Conservation (phyloP, 768 basidiomycete species). For the Boletus sensibilis region DNA sequence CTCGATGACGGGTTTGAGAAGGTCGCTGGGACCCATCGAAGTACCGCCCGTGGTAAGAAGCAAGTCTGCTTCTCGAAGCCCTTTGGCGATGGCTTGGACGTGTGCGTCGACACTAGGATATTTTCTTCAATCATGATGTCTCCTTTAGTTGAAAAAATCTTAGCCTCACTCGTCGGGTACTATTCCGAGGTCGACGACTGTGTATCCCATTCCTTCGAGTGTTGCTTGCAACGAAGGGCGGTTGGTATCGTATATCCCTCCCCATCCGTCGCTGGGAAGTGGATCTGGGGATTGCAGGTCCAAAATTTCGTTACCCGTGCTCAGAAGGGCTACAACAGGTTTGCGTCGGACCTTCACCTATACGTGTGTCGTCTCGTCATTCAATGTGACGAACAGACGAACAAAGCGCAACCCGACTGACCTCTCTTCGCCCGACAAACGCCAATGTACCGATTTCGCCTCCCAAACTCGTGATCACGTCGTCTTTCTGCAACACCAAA, state of each 20-base stretch:
- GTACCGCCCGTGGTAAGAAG: conserved; percentile 87
- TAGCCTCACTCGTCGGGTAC: conserved; percentile 63
- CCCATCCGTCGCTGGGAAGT: conserved; percentile 48
- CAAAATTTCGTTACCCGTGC: conserved; percentile 82
- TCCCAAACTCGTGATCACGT: conserved; percentile 60
- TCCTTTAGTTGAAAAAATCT: background rate
- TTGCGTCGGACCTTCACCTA: conserved; percentile 71
- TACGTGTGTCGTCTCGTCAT: background rate
- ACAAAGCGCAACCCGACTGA: conserved; percentile 27
- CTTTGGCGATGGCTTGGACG: conserved; percentile 52
- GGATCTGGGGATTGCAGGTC: conserved; percentile 52
- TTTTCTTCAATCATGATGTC: background rate
- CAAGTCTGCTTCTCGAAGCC: conserved; percentile 65
- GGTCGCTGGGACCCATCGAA: conserved; percentile 86
- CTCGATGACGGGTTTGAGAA: conserved; percentile 88
- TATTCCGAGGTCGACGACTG: conserved; percentile 79
- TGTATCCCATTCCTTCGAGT: conserved; percentile 70
- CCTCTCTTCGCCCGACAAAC: conserved; percentile 75
- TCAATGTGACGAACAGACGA: background rate
- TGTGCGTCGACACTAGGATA: conserved; percentile 53
- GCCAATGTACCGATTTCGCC: conserved; percentile 83
- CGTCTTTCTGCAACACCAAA: conserved; percentile 60
- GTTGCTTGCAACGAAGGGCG: conserved; percentile 72
- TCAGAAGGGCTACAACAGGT: conserved; percentile 76
- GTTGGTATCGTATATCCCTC: conserved; percentile 84